phyloP scores from a whole-genome alignment of 192 early-diverging fungal species.

The Dissophora globulifera region DNA sequence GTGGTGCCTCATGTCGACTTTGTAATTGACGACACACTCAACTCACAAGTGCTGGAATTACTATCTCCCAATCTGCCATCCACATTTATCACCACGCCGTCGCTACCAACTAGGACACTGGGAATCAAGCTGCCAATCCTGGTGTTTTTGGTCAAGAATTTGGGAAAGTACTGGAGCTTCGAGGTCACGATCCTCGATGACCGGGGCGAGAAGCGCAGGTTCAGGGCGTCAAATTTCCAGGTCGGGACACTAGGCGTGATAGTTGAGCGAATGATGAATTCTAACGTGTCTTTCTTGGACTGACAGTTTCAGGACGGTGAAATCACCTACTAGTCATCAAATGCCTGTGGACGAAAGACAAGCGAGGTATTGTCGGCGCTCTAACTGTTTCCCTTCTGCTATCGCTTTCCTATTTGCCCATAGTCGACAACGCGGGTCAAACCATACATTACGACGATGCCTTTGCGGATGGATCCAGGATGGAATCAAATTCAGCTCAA shows the following conservation, averaged over 20 bases:
- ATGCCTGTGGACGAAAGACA: no score
- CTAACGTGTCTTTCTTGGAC: no score
- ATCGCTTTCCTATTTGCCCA: neutral
- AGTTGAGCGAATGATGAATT: no score
- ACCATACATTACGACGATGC: constrained; percentile 91
- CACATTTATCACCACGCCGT: constrained; percentile 92
- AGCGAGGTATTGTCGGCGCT: no score
- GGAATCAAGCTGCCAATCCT: constrained; percentile 93
- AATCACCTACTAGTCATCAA: no score
- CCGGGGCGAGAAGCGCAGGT: constrained; percentile 79
- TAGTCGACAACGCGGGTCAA: constrained; percentile 85
- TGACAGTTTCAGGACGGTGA: no score
- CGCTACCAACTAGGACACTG: constrained; percentile 75
- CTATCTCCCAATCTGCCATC: constrained; percentile 80
- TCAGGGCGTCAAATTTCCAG: constrained; percentile 93
- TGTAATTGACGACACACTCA: constrained; percentile 84
- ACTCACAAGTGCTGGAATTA: constrained; percentile 84
- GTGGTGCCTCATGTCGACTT: constrained; percentile 83
- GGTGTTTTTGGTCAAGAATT: constrained; percentile 88
- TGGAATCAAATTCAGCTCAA: constrained; percentile 98
- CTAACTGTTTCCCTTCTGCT: no score
- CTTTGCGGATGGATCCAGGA: constrained; percentile 90
- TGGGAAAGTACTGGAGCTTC: constrained; percentile 91
- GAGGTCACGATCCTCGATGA: constrained; percentile 92
- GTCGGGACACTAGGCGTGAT: no score